These are phyloP conservation scores for Beauveria medogensis DNA, from an alignment of 2,329 filamentous ascomycete species.

Conservation along the genomic window DNA sequence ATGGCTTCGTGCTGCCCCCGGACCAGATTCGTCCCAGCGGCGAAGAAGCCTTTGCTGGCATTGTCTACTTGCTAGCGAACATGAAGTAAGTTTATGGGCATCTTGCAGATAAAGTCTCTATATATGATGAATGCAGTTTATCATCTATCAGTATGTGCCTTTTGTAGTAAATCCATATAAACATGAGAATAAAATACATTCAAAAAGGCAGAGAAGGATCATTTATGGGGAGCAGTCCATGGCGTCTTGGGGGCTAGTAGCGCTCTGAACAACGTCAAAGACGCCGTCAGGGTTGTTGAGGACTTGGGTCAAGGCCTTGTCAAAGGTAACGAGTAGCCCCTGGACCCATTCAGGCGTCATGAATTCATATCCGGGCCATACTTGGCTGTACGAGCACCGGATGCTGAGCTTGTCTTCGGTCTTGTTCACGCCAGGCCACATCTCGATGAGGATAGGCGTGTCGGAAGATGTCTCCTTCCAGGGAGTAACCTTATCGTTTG, in stretches of 20 bases:
- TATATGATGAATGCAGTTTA: neutral
- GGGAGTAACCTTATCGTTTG: slow-evolving; percentile 7
- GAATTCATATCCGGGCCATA: slow-evolving; percentile 10
- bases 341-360: slow-evolving; percentile 11
- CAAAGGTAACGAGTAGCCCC: slow-evolving; percentile 6
- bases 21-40: slow-evolving; percentile 35
- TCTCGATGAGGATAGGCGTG: slow-evolving; percentile 7
- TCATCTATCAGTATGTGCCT: neutral
- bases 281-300: slow-evolving; percentile 3
- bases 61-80: slow-evolving; percentile 51
- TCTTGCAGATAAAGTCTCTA: neutral
- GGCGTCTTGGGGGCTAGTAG: neutral
- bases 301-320: slow-evolving; percentile 8
- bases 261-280: slow-evolving; percentile 5
- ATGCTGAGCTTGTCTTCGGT: slow-evolving; percentile 7
- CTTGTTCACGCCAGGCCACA: slow-evolving; percentile 5
- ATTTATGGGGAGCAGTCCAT: neutral
- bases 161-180: neutral
- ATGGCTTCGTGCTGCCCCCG: slow-evolving; percentile 36
- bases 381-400: slow-evolving; percentile 8
- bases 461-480: slow-evolving; percentile 11
- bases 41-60: slow-evolving; percentile 35
- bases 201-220: neutral
- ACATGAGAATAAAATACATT: neutral
- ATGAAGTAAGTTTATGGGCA: slow-evolving; percentile 23